phyloP scores from a whole-genome alignment of 2,329 filamentous ascomycete species.

The Pseudopyrenochaeta lycopersici region DNA sequence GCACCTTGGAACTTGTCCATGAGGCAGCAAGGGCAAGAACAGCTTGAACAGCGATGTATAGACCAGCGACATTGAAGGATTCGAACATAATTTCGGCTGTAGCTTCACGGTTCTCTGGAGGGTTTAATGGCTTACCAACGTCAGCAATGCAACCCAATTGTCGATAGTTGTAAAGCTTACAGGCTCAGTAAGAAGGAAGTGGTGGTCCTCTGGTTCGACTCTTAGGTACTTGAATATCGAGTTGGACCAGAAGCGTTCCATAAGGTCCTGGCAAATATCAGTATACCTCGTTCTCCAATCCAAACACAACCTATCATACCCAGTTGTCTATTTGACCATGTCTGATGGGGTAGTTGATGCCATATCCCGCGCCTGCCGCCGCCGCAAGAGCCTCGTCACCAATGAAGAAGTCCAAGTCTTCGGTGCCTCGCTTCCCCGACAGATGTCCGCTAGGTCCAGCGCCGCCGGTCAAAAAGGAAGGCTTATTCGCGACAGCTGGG shows the following conservation, averaged over 20 bases:
- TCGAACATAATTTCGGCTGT: slow-evolving; percentile 99
- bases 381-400: slow-evolving; percentile 93
- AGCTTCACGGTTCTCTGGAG: slow-evolving; percentile 97
- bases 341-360: slow-evolving; percentile 95
- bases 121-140: slow-evolving; percentile 82
- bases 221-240: slow-evolving; percentile 99
- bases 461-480: slow-evolving; percentile 91
- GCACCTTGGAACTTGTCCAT: slow-evolving; percentile 98
- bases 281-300: not conserved
- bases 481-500: slow-evolving; percentile 91
- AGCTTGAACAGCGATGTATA: slow-evolving; percentile 98
- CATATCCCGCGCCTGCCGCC: slow-evolving; percentile 87
- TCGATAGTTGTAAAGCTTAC: slow-evolving; percentile 61
- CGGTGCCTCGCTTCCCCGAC: slow-evolving; percentile 91
- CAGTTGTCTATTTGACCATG: slow-evolving; percentile 99
- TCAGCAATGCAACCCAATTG: slow-evolving; percentile 18
- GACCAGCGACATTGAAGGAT: slow-evolving; percentile 98
- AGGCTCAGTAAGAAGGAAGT: slow-evolving; percentile 96
- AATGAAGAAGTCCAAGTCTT: slow-evolving; percentile 98
- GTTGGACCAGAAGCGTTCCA: slow-evolving; percentile 99
- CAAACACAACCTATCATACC: slow-evolving; percentile 62
- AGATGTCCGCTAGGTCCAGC: slow-evolving; percentile 84
- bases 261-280: slow-evolving; percentile 76
- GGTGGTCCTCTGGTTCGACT: slow-evolving; percentile 98
- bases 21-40: slow-evolving; percentile 95